Conservation (phyloP, 139 green algal genomes). For the Chlorella sp. region DNA sequence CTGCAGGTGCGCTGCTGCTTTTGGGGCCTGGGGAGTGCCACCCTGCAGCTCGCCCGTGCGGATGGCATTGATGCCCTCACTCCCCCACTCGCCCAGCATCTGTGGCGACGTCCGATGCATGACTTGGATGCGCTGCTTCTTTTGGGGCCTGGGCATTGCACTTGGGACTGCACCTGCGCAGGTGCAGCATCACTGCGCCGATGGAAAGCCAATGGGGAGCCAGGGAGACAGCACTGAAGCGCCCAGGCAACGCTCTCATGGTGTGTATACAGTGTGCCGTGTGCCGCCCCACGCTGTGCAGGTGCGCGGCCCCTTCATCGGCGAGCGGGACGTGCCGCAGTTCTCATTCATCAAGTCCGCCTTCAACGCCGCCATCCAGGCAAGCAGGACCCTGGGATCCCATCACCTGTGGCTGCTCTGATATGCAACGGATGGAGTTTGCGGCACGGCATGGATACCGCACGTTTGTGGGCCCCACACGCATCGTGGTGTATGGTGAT, state of each 20-base stretch:
- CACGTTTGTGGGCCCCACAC: no score
- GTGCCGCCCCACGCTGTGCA: constrained; percentile 8
- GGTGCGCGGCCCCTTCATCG: constrained; percentile 22
- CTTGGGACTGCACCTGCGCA: not conserved
- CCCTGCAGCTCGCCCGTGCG: no score
- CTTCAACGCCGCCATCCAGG: constrained; percentile 3
- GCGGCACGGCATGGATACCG: no score
- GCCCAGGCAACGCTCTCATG: not conserved
- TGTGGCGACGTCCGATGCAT: no score
- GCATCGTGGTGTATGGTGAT: no score
- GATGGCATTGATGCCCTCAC: no score
- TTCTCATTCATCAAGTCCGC: constrained; percentile 16
- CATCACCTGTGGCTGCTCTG: no score
- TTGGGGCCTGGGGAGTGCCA: no score
- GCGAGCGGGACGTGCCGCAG: constrained; percentile 21
- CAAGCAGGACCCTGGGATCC: no score
- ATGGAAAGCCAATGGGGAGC: not conserved
- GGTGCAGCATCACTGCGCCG: not conserved
- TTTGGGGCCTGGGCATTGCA: not conserved
- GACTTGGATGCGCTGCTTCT: no score
- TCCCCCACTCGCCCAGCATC: no score
- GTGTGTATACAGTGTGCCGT: not conserved
- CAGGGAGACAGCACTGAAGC: not conserved
- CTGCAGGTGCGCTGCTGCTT: constrained; percentile 13
- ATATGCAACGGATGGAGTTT: no score